Evolutionary conservation across 345 rosid genomes (phyloP), one percentile per base, ranked within the genome.

Genomic region (Boechera stricta): DNA sequence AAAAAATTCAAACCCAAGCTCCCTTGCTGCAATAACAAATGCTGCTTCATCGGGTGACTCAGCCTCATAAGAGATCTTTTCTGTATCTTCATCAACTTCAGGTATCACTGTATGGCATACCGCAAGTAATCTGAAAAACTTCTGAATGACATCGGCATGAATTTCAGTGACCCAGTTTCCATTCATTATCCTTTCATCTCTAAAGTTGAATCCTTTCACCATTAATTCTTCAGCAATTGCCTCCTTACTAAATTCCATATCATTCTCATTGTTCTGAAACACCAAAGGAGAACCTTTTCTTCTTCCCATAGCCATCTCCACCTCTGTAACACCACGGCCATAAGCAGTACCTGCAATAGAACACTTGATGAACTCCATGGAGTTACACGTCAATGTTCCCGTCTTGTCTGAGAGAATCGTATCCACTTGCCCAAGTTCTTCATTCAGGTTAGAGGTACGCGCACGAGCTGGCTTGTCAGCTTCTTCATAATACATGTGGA

Each of bases 21-120:
- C 93, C 81, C 94, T 86, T 29, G 98, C 98, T n/a, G 97, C 98
- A 83, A 90, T 87, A 75, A 94, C 98, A 79, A 94, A 91, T 10
- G 98, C 94, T 57, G 94, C 89, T 84, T 94, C 98, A 86, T 94
- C 98, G 0, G 97, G 97, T 5, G 96, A 94, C 79, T 94, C 97
- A 73, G 97, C 98, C 70, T 94, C 97, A n/a, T 94, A 94, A 9
- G 89, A 74, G 54, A 91, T 78, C 67, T 83, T 89, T 31, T 88
- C 90, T 0, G 86, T 86, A 44, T 71, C 87, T 79, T 88, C 96
- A 83, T 90, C 97, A 16, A 84, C 89, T 79, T 91, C 98, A 10
- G 98, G 97, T 66, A 94, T 87, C 57, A 97, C 98, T 5, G 97
- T 94, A 62, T 94, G 96, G 53, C 98, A 94, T 65, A 91, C 77